Evolutionary conservation across 352 stramenopile species (phyloP).

Genomic region (Bremia lactucae): DNA sequence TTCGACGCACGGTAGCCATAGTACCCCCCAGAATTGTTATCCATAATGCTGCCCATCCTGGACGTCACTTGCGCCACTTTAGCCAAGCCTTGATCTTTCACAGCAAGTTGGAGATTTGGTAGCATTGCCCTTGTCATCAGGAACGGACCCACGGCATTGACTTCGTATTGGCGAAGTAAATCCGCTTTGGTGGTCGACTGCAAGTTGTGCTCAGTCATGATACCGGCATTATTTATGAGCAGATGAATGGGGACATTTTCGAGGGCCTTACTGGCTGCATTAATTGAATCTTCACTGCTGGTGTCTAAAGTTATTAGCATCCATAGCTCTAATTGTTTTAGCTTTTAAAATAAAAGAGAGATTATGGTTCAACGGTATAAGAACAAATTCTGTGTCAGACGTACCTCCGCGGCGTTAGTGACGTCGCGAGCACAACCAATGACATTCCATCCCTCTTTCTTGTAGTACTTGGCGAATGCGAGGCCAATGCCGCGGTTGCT

Average conservation of each 20-base stretch:
- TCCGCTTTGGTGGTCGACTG: slow-evolving; percentile 33
- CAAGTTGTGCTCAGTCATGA: slow-evolving; percentile 25
- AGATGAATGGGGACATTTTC: slow-evolving; percentile 38
- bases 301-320: slow-evolving; percentile 28
- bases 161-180: slow-evolving; percentile 46
- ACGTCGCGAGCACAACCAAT: slow-evolving; percentile 21
- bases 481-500: slow-evolving; percentile 24
- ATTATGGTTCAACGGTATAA: not conserved
- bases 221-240: slow-evolving; percentile 55
- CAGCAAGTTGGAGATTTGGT: slow-evolving; percentile 32
- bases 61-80: slow-evolving; percentile 45
- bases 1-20: slow-evolving; percentile 77
- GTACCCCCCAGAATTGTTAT: slow-evolving; percentile 20
- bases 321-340: slow-evolving; percentile 16
- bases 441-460: slow-evolving; percentile 20
- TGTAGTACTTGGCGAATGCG: slow-evolving; percentile 21
- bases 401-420: slow-evolving; percentile 7
- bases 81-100: slow-evolving; percentile 15
- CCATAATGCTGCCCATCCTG: slow-evolving; percentile 27
- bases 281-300: slow-evolving; percentile 30
- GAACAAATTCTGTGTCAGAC: no score
- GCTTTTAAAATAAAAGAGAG: slow-evolving; percentile 5
- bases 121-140: slow-evolving; percentile 45
- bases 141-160: slow-evolving; percentile 53
- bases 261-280: slow-evolving; percentile 21